Percentiles rank a stretch among this genome's conserved stretches.
Conservation (phyloP, 1,284 basidiomycete species). For the Tilletia setariae region DNA sequence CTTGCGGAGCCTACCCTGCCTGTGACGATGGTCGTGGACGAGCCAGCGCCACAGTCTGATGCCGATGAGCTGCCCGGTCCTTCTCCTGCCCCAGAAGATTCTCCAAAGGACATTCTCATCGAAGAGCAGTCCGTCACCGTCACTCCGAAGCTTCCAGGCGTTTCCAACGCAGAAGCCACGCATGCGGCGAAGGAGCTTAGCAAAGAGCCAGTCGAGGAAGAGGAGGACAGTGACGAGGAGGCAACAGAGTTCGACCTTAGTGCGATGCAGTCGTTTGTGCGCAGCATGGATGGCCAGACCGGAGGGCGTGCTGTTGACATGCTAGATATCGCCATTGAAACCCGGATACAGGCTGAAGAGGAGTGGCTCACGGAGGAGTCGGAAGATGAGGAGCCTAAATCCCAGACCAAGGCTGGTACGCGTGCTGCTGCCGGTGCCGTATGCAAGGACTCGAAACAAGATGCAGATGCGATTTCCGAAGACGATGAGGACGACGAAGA, state of each 20-base stretch:
- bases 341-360: neutral
- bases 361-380: slow-evolving; percentile 7
- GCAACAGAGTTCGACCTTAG: slow-evolving; percentile 12
- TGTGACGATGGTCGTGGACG: no score
- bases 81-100: no score
- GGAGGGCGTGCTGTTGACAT: slow-evolving; percentile 2
- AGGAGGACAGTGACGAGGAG: neutral
- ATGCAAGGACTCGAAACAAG: neutral
- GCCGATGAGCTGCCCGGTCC: no score
- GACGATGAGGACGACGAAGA: neutral
- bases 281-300: slow-evolving; percentile 12
- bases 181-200: neutral
- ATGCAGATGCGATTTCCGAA: neutral
- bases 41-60: no score
- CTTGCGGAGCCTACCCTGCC: no score
- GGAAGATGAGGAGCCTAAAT: neutral
- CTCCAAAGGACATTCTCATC: no score
- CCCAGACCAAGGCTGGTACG: neutral
- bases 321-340: slow-evolving; percentile 11
- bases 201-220: neutral
- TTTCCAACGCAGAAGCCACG: no score
- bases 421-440: no score
- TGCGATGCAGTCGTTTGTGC: slow-evolving; percentile 12
- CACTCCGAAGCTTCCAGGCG: no score
- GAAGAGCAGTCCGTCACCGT: no score